Evolutionary conservation across 139 green algal species (phyloP), one percentile per base, ranked within the genome.

Genomic region (Limnomonas spitsbergensis): DNA sequence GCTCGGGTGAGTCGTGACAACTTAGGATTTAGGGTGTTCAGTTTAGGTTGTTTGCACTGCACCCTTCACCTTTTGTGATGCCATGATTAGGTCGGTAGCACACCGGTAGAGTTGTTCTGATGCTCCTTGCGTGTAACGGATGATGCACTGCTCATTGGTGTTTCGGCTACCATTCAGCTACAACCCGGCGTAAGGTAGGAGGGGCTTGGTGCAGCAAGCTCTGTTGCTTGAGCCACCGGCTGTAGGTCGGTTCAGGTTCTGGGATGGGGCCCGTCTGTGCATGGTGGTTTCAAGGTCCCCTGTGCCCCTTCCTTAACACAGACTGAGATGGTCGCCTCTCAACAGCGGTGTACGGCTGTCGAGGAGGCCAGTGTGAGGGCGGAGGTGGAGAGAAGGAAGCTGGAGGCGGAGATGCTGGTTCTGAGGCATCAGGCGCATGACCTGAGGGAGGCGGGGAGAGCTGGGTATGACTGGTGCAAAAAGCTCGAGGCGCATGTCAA

Each of bases 1-100:
- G 20, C 34, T 3, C 35, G 68, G 27, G 39, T 39, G 40, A 36
- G 77, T 1, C 66, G 37, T 1, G 77, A 68, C 27, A 37, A 69
- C 20, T 61, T 81, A 29, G 77, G 77, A 31, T 67, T 68, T 9
- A 68, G 76, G 77, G 77, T 67, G 37, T 77, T 81, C 36, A 53
- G 31, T 32, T 36, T 81, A 78, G n/a, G n/a, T n/a, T n/a, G n/a
- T n/a, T n/a, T n/a, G n/a, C n/a, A n/a, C n/a, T n/a, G n/a, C n/a
- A n/a, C n/a, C n/a, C n/a, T n/a, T n/a, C n/a, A n/a, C n/a, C n/a
- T n/a, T n/a, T n/a, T n/a, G n/a, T n/a, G n/a, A n/a, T n/a, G n/a
- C n/a, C n/a, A n/a, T n/a, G n/a, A n/a, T n/a, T n/a, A n/a, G n/a
- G n/a, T n/a, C n/a, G n/a, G n/a, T n/a, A n/a, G 81, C n/a, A 79